Evolutionary conservation across 441 rosid species (phyloP), one percentile per base, ranked within the genome.

Genomic region (Codiaeum variegatum): DNA sequence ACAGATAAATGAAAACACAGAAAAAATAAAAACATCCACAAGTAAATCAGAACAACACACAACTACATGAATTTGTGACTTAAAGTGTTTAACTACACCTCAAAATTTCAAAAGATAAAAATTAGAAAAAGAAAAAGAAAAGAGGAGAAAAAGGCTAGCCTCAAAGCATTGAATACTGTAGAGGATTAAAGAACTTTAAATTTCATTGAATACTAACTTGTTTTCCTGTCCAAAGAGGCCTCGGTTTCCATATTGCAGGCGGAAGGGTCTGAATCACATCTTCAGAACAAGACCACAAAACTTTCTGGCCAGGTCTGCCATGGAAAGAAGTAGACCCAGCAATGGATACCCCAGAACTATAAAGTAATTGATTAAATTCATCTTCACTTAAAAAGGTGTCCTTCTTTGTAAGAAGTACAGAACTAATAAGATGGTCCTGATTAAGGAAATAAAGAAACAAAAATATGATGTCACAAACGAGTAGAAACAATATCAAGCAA

Each of bases 221-320:
- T 80, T 96, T 96, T 78, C 99, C 99, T 0, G 98, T 92, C 99
- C 99, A 96, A 61, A 89, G 93, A 77, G 93, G 92, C 78, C 80
- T 80, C 44, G 99, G 99, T 82, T 96, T 93, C 90, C 85, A 83
- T 73, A 96, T 84, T 75, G 97, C 87, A 64, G 99, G 98, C 36
- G 52, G 73, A 56, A 84, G 80, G 49, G 77, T 74, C 70, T 75
- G 78, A 70, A 91, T 71, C 49, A 82, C 87, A 77, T 81, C 91
- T 74, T 85, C 89, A 73, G 80, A 83, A 75, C 75, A 73, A 73
- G 81, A 82, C 70, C 89, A 72, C 5, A 74, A 46, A 29, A 96
- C 93, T 84, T 89, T 96, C 83, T 81, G 81, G 77, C 97, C 93
- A 79, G 86, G 83, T 77, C 78, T 90, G 59, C 85, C 80, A 72